phyloP scores from a whole-genome alignment of 306 rosid species.

The Begonia loranthoides region DNA sequence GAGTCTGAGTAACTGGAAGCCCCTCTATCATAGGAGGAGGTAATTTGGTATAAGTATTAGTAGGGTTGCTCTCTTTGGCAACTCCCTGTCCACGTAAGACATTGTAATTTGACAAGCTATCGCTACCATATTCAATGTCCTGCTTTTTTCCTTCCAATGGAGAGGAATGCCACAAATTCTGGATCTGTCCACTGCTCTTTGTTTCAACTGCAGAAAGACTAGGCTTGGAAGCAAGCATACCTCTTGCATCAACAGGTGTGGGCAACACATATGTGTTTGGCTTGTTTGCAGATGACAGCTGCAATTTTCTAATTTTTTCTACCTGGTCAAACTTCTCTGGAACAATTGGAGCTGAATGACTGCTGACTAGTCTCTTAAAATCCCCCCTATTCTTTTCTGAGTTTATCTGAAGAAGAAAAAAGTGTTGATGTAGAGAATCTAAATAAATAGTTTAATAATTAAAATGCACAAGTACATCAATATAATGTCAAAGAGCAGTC shows the following conservation, averaged over 20 bases:
- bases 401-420: slow-evolving; percentile 32
- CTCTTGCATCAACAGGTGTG: slow-evolving; percentile 55
- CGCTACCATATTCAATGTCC: slow-evolving; percentile 36
- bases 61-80: slow-evolving; percentile 58
- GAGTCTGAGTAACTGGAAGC: slow-evolving; percentile 22
- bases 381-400: slow-evolving; percentile 28
- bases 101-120: slow-evolving; percentile 20
- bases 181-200: slow-evolving; percentile 38
- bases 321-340: slow-evolving; percentile 78
- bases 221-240: slow-evolving; percentile 21
- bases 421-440: not conserved
- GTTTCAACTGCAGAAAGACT: slow-evolving; percentile 27
- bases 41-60: slow-evolving; percentile 26
- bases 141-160: slow-evolving; percentile 53
- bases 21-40: slow-evolving; percentile 61
- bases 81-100: slow-evolving; percentile 27
- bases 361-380: slow-evolving; percentile 22
- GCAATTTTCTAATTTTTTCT: slow-evolving; percentile 52
- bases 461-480: too few relatives aligned
- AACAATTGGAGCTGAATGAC: slow-evolving; percentile 76
- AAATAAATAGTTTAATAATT: too few relatives aligned
- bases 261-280: slow-evolving; percentile 70
- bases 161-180: slow-evolving; percentile 51
- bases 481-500: too few relatives aligned
- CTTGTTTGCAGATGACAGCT: slow-evolving; percentile 30